phyloP scores from a whole-genome alignment of 352 stramenopile species.

The Globisporangium takayamanum region DNA sequence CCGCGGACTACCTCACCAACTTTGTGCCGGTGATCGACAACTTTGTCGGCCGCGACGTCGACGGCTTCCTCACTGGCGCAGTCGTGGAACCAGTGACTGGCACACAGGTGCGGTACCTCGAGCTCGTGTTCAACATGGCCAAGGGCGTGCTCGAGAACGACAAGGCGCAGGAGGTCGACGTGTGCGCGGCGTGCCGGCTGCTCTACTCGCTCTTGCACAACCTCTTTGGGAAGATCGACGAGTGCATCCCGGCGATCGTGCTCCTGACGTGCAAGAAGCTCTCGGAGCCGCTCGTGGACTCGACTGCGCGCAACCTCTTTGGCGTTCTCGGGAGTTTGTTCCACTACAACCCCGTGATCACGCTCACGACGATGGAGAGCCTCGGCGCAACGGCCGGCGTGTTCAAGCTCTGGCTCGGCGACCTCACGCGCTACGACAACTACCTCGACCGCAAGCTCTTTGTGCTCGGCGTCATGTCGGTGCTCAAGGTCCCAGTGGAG shows the following conservation, averaged over 20 bases:
- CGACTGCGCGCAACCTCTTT: constrained; percentile 78
- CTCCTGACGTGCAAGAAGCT: constrained; percentile 60
- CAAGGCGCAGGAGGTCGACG: constrained; percentile 56
- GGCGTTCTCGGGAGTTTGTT: constrained; percentile 89
- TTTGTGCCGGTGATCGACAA: constrained; percentile 96
- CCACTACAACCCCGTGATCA: constrained; percentile 92
- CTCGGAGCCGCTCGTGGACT: constrained; percentile 47
- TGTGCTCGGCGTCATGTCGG: constrained; percentile 87
- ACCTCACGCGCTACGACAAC: constrained; percentile 77
- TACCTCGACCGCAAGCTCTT: constrained; percentile 91
- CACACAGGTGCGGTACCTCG: constrained; percentile 53
- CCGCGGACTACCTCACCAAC: constrained; percentile 95
- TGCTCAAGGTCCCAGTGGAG: constrained; percentile 84
- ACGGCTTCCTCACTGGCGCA: constrained; percentile 56
- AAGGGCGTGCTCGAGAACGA: constrained; percentile 65
- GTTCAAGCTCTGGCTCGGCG: constrained; percentile 89
- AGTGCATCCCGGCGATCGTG: constrained; percentile 70
- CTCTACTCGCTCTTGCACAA: constrained; percentile 83
- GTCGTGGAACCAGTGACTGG: constrained; percentile 36
- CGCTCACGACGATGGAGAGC: constrained; percentile 84
- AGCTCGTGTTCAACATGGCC: constrained; percentile 78
- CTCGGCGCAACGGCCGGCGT: constrained; percentile 85
- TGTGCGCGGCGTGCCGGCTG: constrained; percentile 65
- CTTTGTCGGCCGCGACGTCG: constrained; percentile 87
- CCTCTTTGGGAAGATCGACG: constrained; percentile 74